Evolutionary conservation across 78 protist genomes (phyloP).

Genomic region (Dictyostelium capitatum): DNA sequence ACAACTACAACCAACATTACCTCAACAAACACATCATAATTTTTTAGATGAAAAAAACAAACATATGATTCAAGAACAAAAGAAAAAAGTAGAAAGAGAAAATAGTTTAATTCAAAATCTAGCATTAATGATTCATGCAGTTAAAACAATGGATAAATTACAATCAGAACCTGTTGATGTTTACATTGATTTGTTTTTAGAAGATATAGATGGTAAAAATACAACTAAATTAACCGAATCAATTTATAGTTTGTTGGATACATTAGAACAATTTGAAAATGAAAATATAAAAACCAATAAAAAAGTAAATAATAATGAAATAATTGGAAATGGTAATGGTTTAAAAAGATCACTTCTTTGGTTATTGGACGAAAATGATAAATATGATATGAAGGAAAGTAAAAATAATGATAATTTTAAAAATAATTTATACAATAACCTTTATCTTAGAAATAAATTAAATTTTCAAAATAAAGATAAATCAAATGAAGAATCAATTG

Average conservation of each 20-base stretch:
- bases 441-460: neutral
- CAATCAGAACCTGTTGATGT: neutral
- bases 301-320: too few relatives aligned
- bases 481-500: neutral
- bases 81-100: neutral
- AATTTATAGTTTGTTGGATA: neutral
- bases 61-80: constrained; percentile 9
- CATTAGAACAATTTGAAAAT: neutral
- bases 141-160: neutral
- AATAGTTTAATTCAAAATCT: constrained; percentile 5
- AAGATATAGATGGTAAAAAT: neutral
- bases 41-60: neutral
- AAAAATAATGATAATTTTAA: too few relatives aligned
- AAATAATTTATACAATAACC: neutral
- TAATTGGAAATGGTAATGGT: too few relatives aligned
- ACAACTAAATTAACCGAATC: constrained; percentile 1
- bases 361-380: too few relatives aligned
- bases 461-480: neutral
- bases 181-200: constrained; percentile 11
- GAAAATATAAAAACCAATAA: neutral
- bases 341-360: too few relatives aligned
- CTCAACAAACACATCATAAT: too few relatives aligned
- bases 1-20: too few relatives aligned
- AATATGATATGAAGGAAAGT: too few relatives aligned
- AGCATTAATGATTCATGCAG: neutral